Base-by-base conservation (phyloP, 495 filamentous ascomycete species). In the Tuber magnatum region DNA sequence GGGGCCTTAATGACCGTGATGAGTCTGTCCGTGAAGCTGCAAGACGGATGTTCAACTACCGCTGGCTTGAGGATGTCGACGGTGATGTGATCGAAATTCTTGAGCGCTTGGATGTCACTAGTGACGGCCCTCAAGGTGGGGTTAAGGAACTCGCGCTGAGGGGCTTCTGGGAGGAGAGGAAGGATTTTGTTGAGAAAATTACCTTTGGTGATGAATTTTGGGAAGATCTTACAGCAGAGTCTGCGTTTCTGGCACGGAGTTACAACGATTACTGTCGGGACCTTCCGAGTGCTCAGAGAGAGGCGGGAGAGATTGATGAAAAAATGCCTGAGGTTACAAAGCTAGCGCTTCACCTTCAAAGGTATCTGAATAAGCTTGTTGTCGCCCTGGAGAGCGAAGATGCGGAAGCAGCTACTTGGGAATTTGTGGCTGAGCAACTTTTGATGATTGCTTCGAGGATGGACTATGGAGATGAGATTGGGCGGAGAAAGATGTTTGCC, bases 401-500 rank as follows among this genome's bases (percentile, higher is more conserved):
- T 0, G 92, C 95, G 74, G 92, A 95, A 80, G 76, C 71, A 14
- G 41, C 51, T 2, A 92, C 97, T 80, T 89, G 92, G 71, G 94
- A 97, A 82, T 99, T 99, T 77, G 90, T 97, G 71, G 92, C 97
- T 16, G 93, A 97, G 82, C 95, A 99, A 82, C 86, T 99, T 46
- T 87, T 99, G 44, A 91, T 97, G 80, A 97, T 99, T 77, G 92
- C 94, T 9, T 87, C 92, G 75, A 94, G 92, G 18, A 85, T 97
- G 43, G 95, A 99, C 80, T 98, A 97, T 84, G 92, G 91, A 42
- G 95, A 99, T 82, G 95, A 99, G 84, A 91, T 95, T 77, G 95
- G 95, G 48, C 88, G 95, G 69, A 87, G 96, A 71, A 95, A 94
- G 87, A 98, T 98, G 93, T 97, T 95, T 82, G 87, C 91, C 43